These are phyloP conservation scores for Trichopus zeylanicus DNA, from an alignment of 116 monocot species.

Conservation along the genomic window DNA sequence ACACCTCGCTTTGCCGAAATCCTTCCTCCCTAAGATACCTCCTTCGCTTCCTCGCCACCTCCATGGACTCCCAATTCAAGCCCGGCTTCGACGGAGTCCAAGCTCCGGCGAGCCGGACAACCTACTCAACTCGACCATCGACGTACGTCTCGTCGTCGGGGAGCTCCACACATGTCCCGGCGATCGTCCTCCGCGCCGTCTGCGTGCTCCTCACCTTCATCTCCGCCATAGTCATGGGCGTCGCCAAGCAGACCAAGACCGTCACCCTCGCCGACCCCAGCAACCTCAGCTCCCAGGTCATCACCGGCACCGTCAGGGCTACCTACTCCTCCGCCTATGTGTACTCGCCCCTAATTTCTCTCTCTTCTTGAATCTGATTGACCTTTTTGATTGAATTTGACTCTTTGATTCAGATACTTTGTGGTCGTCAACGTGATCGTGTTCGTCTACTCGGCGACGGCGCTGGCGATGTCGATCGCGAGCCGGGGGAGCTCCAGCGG, in stretches of 20 bases:
- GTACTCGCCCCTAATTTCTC: slow-evolving; percentile 5
- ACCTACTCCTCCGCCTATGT: slow-evolving; percentile 15
- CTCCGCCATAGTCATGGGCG: slow-evolving; percentile 30
- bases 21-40: background rate
- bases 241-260: slow-evolving; percentile 17
- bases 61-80: background rate
- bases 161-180: background rate
- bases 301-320: background rate
- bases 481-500: background rate
- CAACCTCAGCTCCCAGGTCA: background rate
- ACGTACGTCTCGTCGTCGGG: background rate
- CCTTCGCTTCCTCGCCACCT: background rate
- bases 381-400: background rate
- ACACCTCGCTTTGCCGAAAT: background rate
- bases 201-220: slow-evolving; percentile 14
- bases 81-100: background rate
- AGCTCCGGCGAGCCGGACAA: background rate
- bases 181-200: slow-evolving; percentile 19
- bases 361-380: background rate
- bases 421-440: slow-evolving; percentile 29
- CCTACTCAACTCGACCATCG: background rate
- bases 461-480: slow-evolving; percentile 13
- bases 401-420: slow-evolving; percentile 34
- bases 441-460: slow-evolving; percentile 21
- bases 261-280: background rate